phyloP scores from a whole-genome alignment of 78 protist species.

The Guillardia theta region DNA sequence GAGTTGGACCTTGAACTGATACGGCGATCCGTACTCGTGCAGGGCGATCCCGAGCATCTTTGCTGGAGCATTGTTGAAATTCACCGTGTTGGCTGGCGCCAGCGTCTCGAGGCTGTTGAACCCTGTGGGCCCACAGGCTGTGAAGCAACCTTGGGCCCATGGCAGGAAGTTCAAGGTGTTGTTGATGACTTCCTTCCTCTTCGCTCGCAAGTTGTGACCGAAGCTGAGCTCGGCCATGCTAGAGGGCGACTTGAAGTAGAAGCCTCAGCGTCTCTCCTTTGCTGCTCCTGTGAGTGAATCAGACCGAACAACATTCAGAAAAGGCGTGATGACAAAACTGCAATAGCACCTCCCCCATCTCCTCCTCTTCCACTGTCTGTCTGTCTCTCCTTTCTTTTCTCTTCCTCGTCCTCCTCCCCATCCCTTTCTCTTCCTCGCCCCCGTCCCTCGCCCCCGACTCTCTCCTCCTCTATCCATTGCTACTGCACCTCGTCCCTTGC shows the following conservation, averaged over 20 bases:
- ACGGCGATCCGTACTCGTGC: conserved; percentile 2
- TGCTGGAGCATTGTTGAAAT: conserved; percentile 10
- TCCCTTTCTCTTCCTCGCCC: background rate
- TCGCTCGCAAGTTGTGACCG: background rate
- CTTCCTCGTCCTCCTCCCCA: background rate
- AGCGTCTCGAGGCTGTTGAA: background rate
- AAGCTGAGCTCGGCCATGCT: background rate
- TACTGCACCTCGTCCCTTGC: background rate
- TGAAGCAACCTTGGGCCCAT: background rate
- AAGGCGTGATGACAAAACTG: background rate
- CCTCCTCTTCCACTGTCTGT: background rate
- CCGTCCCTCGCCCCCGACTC: background rate
- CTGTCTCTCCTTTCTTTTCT: background rate
- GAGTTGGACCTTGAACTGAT: background rate
- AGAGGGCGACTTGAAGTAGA: background rate
- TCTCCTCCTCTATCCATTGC: background rate
- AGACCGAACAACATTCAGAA: background rate
- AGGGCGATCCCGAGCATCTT: background rate
- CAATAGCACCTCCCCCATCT: background rate
- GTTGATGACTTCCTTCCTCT: background rate
- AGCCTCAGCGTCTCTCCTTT: background rate
- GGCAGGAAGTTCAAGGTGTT: background rate
- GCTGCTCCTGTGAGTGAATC: background rate
- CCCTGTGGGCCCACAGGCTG: background rate
- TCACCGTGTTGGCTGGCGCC: background rate